A percentile compares a stretch with the other conserved stretches of the same genome.
Conservation (phyloP, 257 asterid genomes). For the Paraleonurus japonicus region DNA sequence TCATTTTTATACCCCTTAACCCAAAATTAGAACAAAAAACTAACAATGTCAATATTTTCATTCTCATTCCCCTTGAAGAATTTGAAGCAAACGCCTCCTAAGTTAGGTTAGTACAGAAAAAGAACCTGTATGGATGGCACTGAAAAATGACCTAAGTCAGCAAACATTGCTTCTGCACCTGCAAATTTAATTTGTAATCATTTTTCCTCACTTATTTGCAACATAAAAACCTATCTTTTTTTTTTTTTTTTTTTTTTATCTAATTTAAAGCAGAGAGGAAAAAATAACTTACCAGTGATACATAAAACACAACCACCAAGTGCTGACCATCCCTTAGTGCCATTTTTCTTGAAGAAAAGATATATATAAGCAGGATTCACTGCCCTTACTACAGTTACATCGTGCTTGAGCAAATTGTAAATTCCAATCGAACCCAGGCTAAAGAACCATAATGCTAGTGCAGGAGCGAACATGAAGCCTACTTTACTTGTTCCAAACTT, state of each 20-base stretch:
- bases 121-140: conserved; percentile 89
- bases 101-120: neutral
- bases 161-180: conserved; percentile 99
- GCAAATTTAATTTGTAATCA: conserved; percentile 27
- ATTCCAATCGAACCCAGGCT: conserved; percentile 80
- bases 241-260: neutral
- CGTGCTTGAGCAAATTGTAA: conserved; percentile 72
- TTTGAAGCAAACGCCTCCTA: too few relatives aligned
- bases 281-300: conserved; percentile 63
- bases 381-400: conserved; percentile 66
- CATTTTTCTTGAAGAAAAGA: conserved; percentile 72
- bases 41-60: too few relatives aligned
- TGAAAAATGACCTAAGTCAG: conserved; percentile 93
- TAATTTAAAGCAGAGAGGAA: neutral
- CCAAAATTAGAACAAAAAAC: too few relatives aligned
- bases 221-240: neutral
- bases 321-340: conserved; percentile 77
- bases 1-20: too few relatives aligned
- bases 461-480: conserved; percentile 89
- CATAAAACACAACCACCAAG: conserved; percentile 99
- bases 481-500: conserved; percentile 85
- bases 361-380: conserved; percentile 81
- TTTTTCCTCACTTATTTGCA: neutral
- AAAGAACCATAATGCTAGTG: conserved; percentile 90
- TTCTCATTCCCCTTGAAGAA: too few relatives aligned